Evolutionary conservation across 2,329 filamentous ascomycete species (phyloP).

Genomic region (Claviceps lovelessii): DNA sequence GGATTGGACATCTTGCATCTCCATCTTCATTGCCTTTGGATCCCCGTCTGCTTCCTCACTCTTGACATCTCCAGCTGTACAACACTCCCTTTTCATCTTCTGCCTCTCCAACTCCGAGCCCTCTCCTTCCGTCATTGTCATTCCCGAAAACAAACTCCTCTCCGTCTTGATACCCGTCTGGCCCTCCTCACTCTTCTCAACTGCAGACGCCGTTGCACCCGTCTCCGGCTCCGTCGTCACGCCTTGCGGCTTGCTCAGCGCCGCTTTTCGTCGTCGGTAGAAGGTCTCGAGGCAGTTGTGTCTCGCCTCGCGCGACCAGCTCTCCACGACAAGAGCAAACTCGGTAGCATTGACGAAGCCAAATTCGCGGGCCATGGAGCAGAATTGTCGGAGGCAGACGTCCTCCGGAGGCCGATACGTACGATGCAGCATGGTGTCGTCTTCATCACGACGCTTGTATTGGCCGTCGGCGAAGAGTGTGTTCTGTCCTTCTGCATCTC

Average conservation of each 20-base stretch:
- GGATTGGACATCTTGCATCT: slow-evolving; percentile 3
- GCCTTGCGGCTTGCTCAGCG: slow-evolving; percentile 10
- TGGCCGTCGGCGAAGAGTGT: slow-evolving; percentile 44
- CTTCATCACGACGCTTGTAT: slow-evolving; percentile 8
- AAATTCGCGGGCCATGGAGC: slow-evolving; percentile 70
- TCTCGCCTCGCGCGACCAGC: slow-evolving; percentile 74
- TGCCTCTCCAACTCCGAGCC: background rate
- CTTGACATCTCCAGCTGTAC: background rate
- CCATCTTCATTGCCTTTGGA: background rate
- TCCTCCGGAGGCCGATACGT: slow-evolving; percentile 59
- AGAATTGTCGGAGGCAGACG: slow-evolving; percentile 72
- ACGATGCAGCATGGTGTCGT: slow-evolving; percentile 18
- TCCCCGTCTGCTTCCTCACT: background rate
- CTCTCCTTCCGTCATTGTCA: background rate
- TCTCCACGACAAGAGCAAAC: slow-evolving; percentile 82
- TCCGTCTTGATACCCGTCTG: slow-evolving; percentile 3
- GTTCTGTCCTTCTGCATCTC: slow-evolving; percentile 34
- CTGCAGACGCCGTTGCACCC: background rate
- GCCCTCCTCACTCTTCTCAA: background rate
- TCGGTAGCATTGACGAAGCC: slow-evolving; percentile 64
- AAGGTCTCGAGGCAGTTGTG: slow-evolving; percentile 67
- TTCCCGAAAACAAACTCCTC: background rate
- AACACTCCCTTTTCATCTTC: background rate
- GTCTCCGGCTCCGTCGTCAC: slow-evolving; percentile 5
- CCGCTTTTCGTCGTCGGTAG: slow-evolving; percentile 53